Conservation (phyloP, 345 rosid species). For the Rhizophora mangle region DNA sequence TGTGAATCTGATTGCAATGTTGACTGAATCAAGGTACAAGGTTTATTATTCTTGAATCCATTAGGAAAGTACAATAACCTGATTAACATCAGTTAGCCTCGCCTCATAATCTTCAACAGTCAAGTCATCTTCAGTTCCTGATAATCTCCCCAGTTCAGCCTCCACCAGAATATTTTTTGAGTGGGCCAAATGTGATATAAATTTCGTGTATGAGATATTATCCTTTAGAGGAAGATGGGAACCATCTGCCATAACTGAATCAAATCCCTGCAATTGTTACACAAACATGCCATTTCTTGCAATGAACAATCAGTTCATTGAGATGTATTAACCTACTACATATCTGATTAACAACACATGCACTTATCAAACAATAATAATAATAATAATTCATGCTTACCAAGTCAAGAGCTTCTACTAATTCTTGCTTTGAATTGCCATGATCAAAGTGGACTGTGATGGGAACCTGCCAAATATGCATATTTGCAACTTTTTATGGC, state of each 20-base stretch:
- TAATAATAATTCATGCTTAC: conserved; percentile 36
- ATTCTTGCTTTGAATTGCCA: conserved; percentile 78
- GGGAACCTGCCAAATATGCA: conserved; percentile 64
- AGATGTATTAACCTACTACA: background rate
- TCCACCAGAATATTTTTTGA: conserved; percentile 71
- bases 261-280: conserved; percentile 59
- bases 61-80: conserved; percentile 40
- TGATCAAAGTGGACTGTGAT: conserved; percentile 93
- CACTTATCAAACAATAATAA: background rate
- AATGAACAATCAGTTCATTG: conserved; percentile 3
- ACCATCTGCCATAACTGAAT: conserved; percentile 95
- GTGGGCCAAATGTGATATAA: conserved; percentile 61
- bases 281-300: conserved; percentile 8
- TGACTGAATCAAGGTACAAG: background rate
- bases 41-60: conserved; percentile 13
- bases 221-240: conserved; percentile 82
- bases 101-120: conserved; percentile 94
- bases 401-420: conserved; percentile 69
- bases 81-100: conserved; percentile 70
- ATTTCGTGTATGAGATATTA: conserved; percentile 70
- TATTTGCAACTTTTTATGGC: background rate
- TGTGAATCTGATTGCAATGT: conserved; percentile 11
- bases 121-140: conserved; percentile 96
- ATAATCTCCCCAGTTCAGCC: conserved; percentile 91
- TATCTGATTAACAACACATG: background rate